Base-by-base conservation (phyloP, 805 yeast species). In the Dipodascopsis tothii region DNA sequence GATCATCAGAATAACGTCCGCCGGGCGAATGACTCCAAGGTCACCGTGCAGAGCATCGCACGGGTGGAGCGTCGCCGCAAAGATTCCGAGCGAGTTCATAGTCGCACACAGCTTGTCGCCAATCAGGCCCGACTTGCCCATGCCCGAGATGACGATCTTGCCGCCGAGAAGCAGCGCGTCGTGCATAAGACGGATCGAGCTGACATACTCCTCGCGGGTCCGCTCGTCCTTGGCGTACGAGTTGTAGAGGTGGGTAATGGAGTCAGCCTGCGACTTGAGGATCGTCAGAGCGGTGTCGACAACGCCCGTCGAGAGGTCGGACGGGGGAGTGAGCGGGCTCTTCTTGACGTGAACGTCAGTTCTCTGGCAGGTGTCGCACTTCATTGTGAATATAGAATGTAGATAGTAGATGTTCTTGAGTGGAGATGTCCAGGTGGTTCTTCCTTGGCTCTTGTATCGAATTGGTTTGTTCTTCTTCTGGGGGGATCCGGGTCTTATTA, bases 11-110 rank as follows among this genome's bases (percentile, higher is more conserved):
- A 86, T 48, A 51, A 81, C 84, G 45, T 72, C 71, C 20, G 71
- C 65, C 16, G 71, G 71, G 40, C 74, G 63, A 5, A 87, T 64
- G 32, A 80, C 63, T 2, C 96, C 96, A 54, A 86, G 70, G 60
- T 86, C 96, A 4, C 96, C 96, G 60, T 86, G 96, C 17, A 87
- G 66, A 0, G 95, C 95, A 48, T 86, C 96, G 3, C 84, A 67
- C 0, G 96, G 95, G 58, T 86, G 95, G 42, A 86, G 64, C 1
- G 73, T 54, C 0, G 77, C 74, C 0, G 94, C 70, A 40, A 76
- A 78, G 40, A 86, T 72, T 23, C 87, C 79, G 45, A 87, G 68
- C 0, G 95, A 84, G 58, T 81, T 84, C 62, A 86, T 66, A 3
- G 95, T 86, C 6, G 95, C 94, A 41, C 77, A 84, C 11, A 81